phyloP scores from a whole-genome alignment of 1,284 basidiomycete species.

The Rhodotorula sp. region DNA sequence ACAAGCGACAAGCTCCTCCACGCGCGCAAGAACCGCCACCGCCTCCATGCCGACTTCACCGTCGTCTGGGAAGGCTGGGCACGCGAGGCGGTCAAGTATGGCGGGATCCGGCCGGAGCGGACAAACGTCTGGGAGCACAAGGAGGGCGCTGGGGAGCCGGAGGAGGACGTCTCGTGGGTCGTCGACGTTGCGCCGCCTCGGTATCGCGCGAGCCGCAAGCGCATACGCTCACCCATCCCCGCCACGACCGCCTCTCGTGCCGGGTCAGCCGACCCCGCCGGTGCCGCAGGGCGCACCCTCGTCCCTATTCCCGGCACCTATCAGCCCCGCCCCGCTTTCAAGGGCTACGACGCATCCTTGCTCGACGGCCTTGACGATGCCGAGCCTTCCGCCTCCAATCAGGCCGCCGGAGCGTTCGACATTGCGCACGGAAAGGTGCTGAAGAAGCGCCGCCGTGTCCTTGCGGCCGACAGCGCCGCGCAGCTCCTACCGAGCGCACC shows the following conservation, averaged over 20 bases:
- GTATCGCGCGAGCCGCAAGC: neutral
- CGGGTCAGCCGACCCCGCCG: neutral
- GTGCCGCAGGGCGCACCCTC: neutral
- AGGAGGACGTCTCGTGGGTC: conserved; percentile 8
- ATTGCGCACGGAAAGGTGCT: conserved; percentile 22
- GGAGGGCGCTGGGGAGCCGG: conserved; percentile 9
- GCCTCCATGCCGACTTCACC: conserved; percentile 6
- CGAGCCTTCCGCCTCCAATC: neutral
- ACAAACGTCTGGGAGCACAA: conserved; percentile 15
- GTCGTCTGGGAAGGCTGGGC: conserved; percentile 41
- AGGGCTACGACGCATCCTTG: conserved; percentile 20
- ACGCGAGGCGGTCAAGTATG: conserved; percentile 29
- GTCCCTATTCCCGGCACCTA: neutral
- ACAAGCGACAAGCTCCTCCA: conserved; percentile 23
- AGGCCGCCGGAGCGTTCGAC: neutral
- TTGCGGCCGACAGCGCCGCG: neutral
- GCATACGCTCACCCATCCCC: neutral
- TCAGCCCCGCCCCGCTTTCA: neutral
- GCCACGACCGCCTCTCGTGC: neutral
- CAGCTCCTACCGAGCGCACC: neutral
- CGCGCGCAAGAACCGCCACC: conserved; percentile 5
- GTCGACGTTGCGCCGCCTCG: neutral
- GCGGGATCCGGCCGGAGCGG: conserved; percentile 14
- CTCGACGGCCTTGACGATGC: neutral
- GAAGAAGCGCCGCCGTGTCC: conserved; percentile 16